phyloP scores from a whole-genome alignment of 1,284 basidiomycete genomes.

The Puccinia hordei region DNA sequence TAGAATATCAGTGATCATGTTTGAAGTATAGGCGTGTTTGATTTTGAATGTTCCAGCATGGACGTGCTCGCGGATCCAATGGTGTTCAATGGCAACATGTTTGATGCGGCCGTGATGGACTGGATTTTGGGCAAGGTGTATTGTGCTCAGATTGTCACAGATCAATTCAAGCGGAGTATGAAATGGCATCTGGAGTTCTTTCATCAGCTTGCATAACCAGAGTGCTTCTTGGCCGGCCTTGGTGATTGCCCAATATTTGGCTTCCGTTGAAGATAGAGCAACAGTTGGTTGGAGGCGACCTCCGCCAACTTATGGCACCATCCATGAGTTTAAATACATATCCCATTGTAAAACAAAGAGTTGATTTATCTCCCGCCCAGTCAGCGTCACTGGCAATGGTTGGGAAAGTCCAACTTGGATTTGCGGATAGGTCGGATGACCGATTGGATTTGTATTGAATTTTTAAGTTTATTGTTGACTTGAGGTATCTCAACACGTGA shows the following conservation, averaged over 20 bases:
- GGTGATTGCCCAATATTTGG: neutral
- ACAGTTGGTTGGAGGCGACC: neutral
- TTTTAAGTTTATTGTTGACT: neutral
- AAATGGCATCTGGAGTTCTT: neutral
- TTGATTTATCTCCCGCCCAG: slow-evolving; percentile 11
- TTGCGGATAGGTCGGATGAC: neutral
- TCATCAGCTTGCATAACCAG: too few species aligned
- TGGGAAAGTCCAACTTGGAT: neutral
- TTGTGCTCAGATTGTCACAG: slow-evolving; percentile 13
- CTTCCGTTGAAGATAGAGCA: slow-evolving; percentile 3
- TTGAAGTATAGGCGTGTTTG: neutral
- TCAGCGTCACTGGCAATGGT: neutral
- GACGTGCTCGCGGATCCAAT: slow-evolving; percentile 13
- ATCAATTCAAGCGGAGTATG: neutral
- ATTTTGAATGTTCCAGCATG: slow-evolving; percentile 1
- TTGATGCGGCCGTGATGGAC: neutral
- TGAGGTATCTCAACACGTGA: slow-evolving; percentile 10
- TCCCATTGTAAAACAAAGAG: neutral
- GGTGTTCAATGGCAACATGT: slow-evolving; percentile 29
- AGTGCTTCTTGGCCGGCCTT: too few species aligned
- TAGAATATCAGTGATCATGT: neutral
- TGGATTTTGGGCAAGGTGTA: neutral
- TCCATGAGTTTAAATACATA: slow-evolving; percentile 16
- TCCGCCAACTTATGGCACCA: slow-evolving; percentile 12
- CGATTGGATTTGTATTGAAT: neutral